A percentile compares a stretch with the other conserved stretches of the same genome.
Conservation (phyloP, 2,329 filamentous ascomycete species). For the Trichophyton simii region DNA sequence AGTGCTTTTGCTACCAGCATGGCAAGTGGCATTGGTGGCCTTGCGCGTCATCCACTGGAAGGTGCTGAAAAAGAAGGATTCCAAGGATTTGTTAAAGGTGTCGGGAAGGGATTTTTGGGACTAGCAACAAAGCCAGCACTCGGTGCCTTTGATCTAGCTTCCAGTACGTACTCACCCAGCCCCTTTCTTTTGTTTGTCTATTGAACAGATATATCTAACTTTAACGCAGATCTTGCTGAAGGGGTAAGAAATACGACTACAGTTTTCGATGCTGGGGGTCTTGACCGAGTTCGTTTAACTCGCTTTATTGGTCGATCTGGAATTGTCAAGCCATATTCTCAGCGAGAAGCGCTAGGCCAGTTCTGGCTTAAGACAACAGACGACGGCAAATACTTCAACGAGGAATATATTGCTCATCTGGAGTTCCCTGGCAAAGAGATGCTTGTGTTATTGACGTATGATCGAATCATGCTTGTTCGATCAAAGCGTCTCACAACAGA, state of each 20-base stretch:
- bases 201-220: conserved; percentile 9
- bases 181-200: too few relatives aligned
- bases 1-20: conserved; percentile 90
- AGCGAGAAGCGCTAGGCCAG: conserved; percentile 89
- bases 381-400: conserved; percentile 94
- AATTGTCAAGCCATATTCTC: conserved; percentile 84
- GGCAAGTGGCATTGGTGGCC: conserved; percentile 82
- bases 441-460: conserved; percentile 78
- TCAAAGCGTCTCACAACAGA: conserved; percentile 75
- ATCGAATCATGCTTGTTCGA: conserved; percentile 78
- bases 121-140: conserved; percentile 96
- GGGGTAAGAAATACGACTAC: conserved; percentile 98
- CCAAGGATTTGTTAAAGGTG: conserved; percentile 89
- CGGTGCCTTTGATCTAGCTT: conserved; percentile 90
- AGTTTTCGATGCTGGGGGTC: conserved; percentile 86
- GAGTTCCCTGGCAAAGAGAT: conserved; percentile 82
- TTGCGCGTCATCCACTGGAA: conserved; percentile 86
- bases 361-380: conserved; percentile 98
- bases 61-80: conserved; percentile 93
- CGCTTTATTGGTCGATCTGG: conserved; percentile 88
- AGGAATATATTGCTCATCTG: conserved; percentile 91
- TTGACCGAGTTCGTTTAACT: conserved; percentile 86
- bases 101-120: conserved; percentile 87
- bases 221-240: conserved; percentile 60
- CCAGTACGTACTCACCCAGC: conserved; percentile 39